Evolutionary conservation across 768 basidiomycete genomes (phyloP), one percentile per base, ranked within the genome.

Genomic region (Phlebiopsis gigantea): DNA sequence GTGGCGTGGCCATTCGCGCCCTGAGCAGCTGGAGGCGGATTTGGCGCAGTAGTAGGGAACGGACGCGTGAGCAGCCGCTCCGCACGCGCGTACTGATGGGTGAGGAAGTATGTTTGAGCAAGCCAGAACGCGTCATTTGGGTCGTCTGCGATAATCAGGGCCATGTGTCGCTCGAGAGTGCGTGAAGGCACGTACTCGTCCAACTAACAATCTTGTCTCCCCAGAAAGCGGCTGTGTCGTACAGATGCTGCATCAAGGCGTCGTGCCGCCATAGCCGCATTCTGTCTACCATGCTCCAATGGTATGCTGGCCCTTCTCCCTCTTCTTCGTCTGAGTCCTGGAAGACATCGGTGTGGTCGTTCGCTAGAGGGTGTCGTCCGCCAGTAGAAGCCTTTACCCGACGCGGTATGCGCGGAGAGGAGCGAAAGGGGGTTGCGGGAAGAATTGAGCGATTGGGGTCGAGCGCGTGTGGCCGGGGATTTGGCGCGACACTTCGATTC

Each of bases 121-220:
- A 99, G 83, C 97, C 97, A 99, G 72, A 99, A 98, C 12, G 94
- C 97, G 71, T 99, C 97, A 68, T 98, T 97, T 28, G 94, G 88
- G 65, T 98, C 93, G 60, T 87, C 96, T 96, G 21, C 19, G 5
- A 46, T 17, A 56, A 44, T 56, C 17, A 44, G 41, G 19, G 12
- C 14, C 3, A 14, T 7, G 29, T 10, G n/a, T 21, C 17, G 28
- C 25, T 45, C 30, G 45, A n/a, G 19, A 57, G 55, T 41, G 57
- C 51, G 55, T 59, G 41, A 54, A 28, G 44, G 24, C 21, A 72
- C 71, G 68, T 67, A 98, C 96, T 90, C 28, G 97, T 98, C 92
- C 93, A 95, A 59, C 83, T 90, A 46, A 98, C 77, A 46, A 98
- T 85, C 71, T 99, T 98, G 75, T 96, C 93, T 4, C 97, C 97